Base-by-base conservation (phyloP, 2,329 filamentous ascomycete species). In the Metarhizium sp. region DNA sequence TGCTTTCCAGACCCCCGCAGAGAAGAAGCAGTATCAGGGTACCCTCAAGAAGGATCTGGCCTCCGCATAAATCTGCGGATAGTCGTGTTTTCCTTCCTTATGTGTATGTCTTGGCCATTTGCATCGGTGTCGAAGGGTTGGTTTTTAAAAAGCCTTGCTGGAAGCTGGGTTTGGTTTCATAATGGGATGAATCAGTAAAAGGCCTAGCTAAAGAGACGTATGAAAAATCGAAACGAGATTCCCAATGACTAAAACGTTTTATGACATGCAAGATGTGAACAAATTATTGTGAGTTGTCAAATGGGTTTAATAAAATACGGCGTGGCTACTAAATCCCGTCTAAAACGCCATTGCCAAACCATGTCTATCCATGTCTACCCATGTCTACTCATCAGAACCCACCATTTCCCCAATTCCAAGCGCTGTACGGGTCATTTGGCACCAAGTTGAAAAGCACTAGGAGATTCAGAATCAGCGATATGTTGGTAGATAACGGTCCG, bases 11-110 rank as follows among this genome's bases (percentile, higher is more conserved):
- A 99, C 94, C 63, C 81, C 87, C 65, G 88, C 89, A 73, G 94
- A 99, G 88, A 99, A 99, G 91, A 90, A 88, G 81, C 86, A 90
- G 75, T 94, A 90, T 84, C 77, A 96, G 79, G 94, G 94, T 81
- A 95, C 91, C 58, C 90, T 99, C 89, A 99, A 99, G 91, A 99
- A 97, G 90, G 94, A 99, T 69, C 74, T 84, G 59, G 75, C 72
- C 63, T 65, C 74, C 67, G 72, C 76, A 65, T 77, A 78, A 68
- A 63, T 14, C 43, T 58, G 14, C 11, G 56, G 62, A 59, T 51
- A 49, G 60, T 75, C 68, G 68, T 74, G n/a, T 4, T 36, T 70
- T 59, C 65, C 73, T 68, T 74, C 18, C 36, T 53, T 18, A 25
- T 36, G 50, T 49, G 51, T 53, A 48, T 47, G 38, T 46, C 36